phyloP scores from a whole-genome alignment of 371 early-diverging fungal species.

The Mucor indicus region DNA sequence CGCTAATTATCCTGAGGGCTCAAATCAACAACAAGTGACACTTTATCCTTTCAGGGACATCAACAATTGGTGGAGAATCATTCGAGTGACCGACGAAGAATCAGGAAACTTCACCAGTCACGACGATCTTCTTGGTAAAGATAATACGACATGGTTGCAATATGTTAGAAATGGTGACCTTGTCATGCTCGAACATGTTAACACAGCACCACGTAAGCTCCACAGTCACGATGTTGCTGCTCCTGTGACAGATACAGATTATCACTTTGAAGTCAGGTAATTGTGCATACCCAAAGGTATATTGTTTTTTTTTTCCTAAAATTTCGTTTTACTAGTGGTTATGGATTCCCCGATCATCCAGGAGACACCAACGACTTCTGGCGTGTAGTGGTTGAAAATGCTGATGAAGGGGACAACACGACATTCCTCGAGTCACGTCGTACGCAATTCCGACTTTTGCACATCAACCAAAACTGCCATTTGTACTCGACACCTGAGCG shows the following conservation, averaged over 20 bases:
- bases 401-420: no score
- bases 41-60: constrained; percentile 83
- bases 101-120: neutral
- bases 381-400: constrained; percentile 64
- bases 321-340: constrained; percentile 41
- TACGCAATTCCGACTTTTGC: constrained; percentile 69
- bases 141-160: constrained; percentile 36
- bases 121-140: constrained; percentile 32
- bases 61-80: constrained; percentile 85
- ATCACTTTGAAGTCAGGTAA: constrained; percentile 82
- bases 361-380: constrained; percentile 71
- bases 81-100: constrained; percentile 25
- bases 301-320: no score
- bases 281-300: constrained; percentile 25
- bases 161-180: constrained; percentile 56
- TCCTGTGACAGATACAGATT: constrained; percentile 83
- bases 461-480: constrained; percentile 70
- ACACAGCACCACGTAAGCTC: constrained; percentile 39
- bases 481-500: constrained; percentile 76
- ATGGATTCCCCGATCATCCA: constrained; percentile 50
- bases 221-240: constrained; percentile 57
- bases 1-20: constrained; percentile 78
- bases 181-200: constrained; percentile 56
- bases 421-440: constrained; percentile 59
- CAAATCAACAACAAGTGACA: constrained; percentile 93